phyloP scores from a whole-genome alignment of 192 early-diverging fungal species.

The Backusella psychrophila region DNA sequence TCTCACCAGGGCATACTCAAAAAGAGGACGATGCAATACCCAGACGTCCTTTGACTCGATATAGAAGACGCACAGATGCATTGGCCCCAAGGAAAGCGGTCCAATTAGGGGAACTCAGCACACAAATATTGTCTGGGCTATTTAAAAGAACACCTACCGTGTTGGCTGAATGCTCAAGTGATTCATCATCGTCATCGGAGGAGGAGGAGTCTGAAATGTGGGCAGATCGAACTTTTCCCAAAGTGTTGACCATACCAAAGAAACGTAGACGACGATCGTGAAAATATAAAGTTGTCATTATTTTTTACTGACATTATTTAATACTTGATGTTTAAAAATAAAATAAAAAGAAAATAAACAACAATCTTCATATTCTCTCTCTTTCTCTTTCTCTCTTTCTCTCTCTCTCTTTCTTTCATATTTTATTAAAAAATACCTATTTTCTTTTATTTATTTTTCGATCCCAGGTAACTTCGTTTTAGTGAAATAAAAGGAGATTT shows the following conservation, averaged over 20 bases:
- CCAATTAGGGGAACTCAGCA: not conserved
- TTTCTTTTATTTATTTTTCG: not conserved
- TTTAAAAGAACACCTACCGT: not conserved
- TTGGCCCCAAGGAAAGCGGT: too few species aligned
- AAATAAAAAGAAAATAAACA: too few species aligned
- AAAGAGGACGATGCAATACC: too few species aligned
- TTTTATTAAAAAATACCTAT: not conserved
- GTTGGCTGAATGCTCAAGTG: not conserved
- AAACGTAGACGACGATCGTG: not conserved
- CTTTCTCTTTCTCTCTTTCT: too few species aligned
- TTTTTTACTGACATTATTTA: too few species aligned
- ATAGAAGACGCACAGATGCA: too few species aligned
- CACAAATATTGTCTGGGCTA: not conserved
- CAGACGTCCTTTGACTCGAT: too few species aligned
- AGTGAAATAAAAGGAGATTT: not conserved
- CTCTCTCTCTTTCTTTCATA: not conserved
- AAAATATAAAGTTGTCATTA: too few species aligned
- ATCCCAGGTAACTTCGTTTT: not conserved
- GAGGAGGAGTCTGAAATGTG: not conserved
- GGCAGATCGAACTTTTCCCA: not conserved
- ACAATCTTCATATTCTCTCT: too few species aligned
- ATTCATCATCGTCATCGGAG: not conserved
- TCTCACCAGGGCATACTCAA: too few species aligned
- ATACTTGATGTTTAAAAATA: too few species aligned
- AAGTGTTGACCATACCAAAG: not conserved